Evolutionary conservation across 371 early-diverging fungal species (phyloP), one percentile per base, ranked within the genome.

Genomic region (Rhizopus arrhizus): DNA sequence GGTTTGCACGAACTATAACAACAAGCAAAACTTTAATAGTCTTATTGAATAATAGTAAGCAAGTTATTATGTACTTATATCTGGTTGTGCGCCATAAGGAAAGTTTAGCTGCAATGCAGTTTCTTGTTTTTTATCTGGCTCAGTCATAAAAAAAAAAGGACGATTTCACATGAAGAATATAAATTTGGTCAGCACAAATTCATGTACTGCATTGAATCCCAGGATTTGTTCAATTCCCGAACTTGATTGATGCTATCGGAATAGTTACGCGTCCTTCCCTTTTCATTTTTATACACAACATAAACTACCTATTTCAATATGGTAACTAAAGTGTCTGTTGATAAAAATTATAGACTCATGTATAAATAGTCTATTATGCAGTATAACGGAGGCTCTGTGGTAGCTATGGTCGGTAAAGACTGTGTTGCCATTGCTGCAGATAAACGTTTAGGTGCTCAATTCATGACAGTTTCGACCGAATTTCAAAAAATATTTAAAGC

Each of bases 391-490:
- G 89, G 91, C 69, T 93, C 97, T 63, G 82, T 99, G 58, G 92
- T 99, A 68, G 99, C 98, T 68, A 99, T 99, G 98, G 88, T 86
- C 46, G 99, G 99, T 72, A 98, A 99, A 78, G 86, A 92, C 76
- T 97, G 97, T 73, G 97, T 99, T 6, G 97, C 98, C 48, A 96
- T 99, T 66, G 98, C 98, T 4, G 87, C 94, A 34, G 99, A 99
- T 83, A 93, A 89, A 69, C 89, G 94, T 61, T 75, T 94, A 34
- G 97, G 99, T 45, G 87, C 91, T 56, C 95, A 97, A 67, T 88
- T 91, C 64, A 85, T 98, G 85, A 99, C 99, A 16, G 87, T 98
- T 15, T 87, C 90, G 53, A 95, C 89, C 49, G 89, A 96, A 59
- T 97, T 98, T 71, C 87, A 91, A 76, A 97, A 99, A 84, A 87